phyloP scores from a whole-genome alignment of 495 filamentous ascomycete species.

The Achaetomiella virescens region DNA sequence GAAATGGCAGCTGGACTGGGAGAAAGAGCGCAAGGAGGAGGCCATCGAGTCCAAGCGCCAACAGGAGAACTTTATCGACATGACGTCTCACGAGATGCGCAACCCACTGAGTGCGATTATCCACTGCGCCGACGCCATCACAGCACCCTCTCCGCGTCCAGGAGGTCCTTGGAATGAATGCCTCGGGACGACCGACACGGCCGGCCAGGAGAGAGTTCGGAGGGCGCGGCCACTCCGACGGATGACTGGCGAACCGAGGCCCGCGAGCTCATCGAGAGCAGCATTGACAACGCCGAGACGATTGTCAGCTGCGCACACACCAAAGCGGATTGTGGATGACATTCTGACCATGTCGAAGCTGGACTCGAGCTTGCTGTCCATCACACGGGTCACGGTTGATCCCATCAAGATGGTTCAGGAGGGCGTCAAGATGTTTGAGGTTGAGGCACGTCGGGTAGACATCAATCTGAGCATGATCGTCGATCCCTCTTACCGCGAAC shows the following conservation, averaged over 20 bases:
- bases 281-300: constrained; percentile 65
- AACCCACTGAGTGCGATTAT: constrained; percentile 69
- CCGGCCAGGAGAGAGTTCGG: background rate
- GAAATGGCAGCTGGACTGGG: constrained; percentile 33
- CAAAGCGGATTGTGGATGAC: constrained; percentile 78
- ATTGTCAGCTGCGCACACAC: constrained; percentile 71
- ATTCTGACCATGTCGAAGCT: constrained; percentile 74
- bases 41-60: constrained; percentile 39
- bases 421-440: constrained; percentile 65
- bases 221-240: background rate
- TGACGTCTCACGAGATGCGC: constrained; percentile 70
- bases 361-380: constrained; percentile 62
- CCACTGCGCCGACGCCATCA: constrained; percentile 57
- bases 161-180: constrained; percentile 19
- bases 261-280: constrained; percentile 40
- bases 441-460: constrained; percentile 58
- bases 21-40: constrained; percentile 38
- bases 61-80: constrained; percentile 72
- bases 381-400: constrained; percentile 61
- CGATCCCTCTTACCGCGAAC: constrained; percentile 48
- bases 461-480: constrained; percentile 59
- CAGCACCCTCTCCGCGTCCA: constrained; percentile 29
- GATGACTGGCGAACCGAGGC: constrained; percentile 18
- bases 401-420: constrained; percentile 56
- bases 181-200: background rate